A percentile compares a stretch with the other conserved stretches of the same genome.
Conservation (phyloP, 768 basidiomycete species). For the Lanmaoa rubissima region DNA sequence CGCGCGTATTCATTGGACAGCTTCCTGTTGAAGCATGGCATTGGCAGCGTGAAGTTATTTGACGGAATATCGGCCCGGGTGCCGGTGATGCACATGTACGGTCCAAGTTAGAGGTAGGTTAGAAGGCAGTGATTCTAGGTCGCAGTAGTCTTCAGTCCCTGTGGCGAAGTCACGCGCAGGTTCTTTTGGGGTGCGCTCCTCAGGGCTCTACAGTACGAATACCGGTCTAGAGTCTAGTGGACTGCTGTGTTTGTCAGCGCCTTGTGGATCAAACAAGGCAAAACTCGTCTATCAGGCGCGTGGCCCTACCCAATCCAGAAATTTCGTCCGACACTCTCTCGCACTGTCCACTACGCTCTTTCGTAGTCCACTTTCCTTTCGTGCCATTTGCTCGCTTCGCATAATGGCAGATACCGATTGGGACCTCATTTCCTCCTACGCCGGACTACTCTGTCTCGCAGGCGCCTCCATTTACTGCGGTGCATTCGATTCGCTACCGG, state of each 20-base stretch:
- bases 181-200: no score
- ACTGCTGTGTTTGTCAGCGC: slow-evolving; percentile 2
- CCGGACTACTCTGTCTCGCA: slow-evolving; percentile 65
- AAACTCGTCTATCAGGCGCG: slow-evolving; percentile 15
- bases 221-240: no score
- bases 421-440: slow-evolving; percentile 66
- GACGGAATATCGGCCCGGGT: slow-evolving; percentile 1
- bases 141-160: not conserved
- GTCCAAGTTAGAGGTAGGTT: not conserved
- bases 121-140: not conserved
- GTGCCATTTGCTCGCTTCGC: not conserved
- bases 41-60: no score
- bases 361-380: not conserved
- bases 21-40: no score
- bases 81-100: not conserved
- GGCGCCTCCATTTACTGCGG: slow-evolving; percentile 67
- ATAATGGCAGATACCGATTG: slow-evolving; percentile 39
- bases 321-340: not conserved
- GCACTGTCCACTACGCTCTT: not conserved
- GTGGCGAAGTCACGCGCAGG: no score
- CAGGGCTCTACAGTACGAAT: no score
- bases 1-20: not conserved
- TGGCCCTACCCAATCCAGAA: not conserved
- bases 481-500: slow-evolving; percentile 65
- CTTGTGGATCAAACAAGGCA: slow-evolving; percentile 14